Conservation (phyloP, 2,329 filamentous ascomycete genomes). For the Chrysosporium keratinophilum region DNA sequence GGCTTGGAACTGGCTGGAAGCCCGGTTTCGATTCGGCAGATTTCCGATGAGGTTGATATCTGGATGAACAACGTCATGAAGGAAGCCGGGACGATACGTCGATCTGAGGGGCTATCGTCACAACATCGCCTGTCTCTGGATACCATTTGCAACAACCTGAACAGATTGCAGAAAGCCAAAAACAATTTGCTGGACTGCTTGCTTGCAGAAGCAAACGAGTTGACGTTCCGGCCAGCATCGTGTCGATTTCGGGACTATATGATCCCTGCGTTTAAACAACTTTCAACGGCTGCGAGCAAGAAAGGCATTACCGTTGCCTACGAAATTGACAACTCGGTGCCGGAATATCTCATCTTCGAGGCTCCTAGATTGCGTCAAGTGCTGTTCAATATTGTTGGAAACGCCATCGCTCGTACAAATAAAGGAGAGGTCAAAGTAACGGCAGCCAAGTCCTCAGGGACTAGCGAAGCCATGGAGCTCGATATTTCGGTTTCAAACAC, state of each 20-base stretch:
- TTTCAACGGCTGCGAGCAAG: not conserved
- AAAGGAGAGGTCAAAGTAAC: not conserved
- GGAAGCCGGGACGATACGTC: not conserved
- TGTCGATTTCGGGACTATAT: not conserved
- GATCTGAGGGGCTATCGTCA: not conserved
- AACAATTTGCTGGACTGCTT: conserved; percentile 1
- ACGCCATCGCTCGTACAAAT: not conserved
- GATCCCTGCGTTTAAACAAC: conserved; percentile 4
- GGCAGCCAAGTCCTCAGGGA: not conserved
- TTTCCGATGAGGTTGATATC: conserved; percentile 7
- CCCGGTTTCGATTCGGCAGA: conserved; percentile 1
- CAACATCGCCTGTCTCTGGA: not conserved
- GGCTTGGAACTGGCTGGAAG: not conserved
- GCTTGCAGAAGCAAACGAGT: not conserved
- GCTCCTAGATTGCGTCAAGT: conserved; percentile 1
- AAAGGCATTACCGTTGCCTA: conserved; percentile 3
- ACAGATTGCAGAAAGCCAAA: not conserved
- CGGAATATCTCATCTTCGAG: conserved; percentile 5
- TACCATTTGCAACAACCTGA: conserved; percentile 1
- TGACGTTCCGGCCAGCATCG: not conserved
- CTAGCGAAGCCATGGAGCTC: not conserved
- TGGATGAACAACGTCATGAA: conserved; percentile 5
- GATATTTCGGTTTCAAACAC: not conserved
- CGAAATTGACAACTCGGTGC: conserved; percentile 1
- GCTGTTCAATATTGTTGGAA: conserved; percentile 1